These are phyloP conservation scores for Phytophthora pluvialis DNA, from an alignment of 352 stramenopile species.

Conservation along the genomic window DNA sequence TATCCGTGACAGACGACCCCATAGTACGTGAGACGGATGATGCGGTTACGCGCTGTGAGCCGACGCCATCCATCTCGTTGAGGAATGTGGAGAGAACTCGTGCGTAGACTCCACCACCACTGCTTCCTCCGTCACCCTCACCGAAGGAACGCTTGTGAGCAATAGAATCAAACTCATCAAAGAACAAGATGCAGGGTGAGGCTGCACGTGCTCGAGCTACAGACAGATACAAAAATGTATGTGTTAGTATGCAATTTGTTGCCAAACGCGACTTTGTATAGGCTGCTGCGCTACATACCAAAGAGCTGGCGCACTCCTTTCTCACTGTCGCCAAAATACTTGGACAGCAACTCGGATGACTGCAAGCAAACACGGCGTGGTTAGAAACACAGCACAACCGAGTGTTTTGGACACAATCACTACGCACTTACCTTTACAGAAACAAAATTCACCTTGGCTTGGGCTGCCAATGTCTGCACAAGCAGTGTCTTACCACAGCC, in stretches of 20 bases:
- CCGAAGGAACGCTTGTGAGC: slow-evolving; percentile 76
- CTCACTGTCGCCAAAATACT: slow-evolving; percentile 90
- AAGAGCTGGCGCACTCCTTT: slow-evolving; percentile 83
- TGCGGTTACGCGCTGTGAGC: slow-evolving; percentile 30
- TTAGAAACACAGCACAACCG: not conserved
- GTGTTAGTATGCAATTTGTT: slow-evolving; percentile 7
- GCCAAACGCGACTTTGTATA: not conserved
- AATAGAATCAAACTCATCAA: slow-evolving; percentile 89
- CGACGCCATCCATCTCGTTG: slow-evolving; percentile 88
- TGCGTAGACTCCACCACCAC: slow-evolving; percentile 68
- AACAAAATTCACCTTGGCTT: slow-evolving; percentile 78
- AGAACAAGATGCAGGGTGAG: slow-evolving; percentile 83
- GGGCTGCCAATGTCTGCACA: slow-evolving; percentile 65
- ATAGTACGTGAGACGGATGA: slow-evolving; percentile 26
- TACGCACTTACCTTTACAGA: slow-evolving; percentile 72
- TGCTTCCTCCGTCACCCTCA: slow-evolving; percentile 43
- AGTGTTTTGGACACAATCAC: no score
- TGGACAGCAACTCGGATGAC: slow-evolving; percentile 86
- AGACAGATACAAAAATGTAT: slow-evolving; percentile 3
- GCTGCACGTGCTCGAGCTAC: slow-evolving; percentile 70
- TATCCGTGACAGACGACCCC: slow-evolving; percentile 9
- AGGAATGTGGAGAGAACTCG: slow-evolving; percentile 85
- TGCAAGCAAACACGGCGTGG: slow-evolving; percentile 23
- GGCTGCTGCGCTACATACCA: slow-evolving; percentile 39
- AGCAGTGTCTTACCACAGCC: slow-evolving; percentile 87